These are phyloP conservation scores for Alternaria metachromatica DNA, from an alignment of 2,329 filamentous ascomycete species.

Conservation along the genomic window DNA sequence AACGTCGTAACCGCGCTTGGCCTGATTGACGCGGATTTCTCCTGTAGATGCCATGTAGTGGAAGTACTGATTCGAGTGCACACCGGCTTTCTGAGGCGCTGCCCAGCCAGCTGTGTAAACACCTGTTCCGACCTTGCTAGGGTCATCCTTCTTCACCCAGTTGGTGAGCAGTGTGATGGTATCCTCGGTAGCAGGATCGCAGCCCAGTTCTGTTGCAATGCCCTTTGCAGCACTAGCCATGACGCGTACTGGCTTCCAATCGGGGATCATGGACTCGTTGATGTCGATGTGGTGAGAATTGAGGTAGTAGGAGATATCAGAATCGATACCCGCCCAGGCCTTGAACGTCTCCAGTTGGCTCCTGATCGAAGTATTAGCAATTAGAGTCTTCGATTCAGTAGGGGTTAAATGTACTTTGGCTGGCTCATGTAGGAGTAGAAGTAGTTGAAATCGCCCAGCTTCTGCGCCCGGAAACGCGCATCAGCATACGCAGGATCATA, in stretches of 20 bases:
- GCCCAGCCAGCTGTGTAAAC: conserved; percentile 97
- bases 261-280: conserved; percentile 88
- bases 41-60: conserved; percentile 87
- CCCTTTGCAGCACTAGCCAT: conserved; percentile 80
- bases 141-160: conserved; percentile 77
- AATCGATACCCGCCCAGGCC: conserved; percentile 89
- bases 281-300: conserved; percentile 95
- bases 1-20: conserved; percentile 92
- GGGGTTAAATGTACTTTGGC: conserved; percentile 51
- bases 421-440: conserved; percentile 98
- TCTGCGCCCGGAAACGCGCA: conserved; percentile 76
- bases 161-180: conserved; percentile 91
- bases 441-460: conserved; percentile 94
- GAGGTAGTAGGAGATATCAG: conserved; percentile 94
- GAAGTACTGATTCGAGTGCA: conserved; percentile 98
- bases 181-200: conserved; percentile 82
- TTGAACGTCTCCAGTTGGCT: conserved; percentile 93
- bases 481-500: conserved; percentile 93
- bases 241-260: conserved; percentile 79
- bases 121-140: conserved; percentile 76
- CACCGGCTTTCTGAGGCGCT: conserved; percentile 86
- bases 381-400: conserved; percentile 36
- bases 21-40: conserved; percentile 89
- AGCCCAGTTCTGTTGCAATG: conserved; percentile 79
- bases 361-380: conserved; percentile 79